phyloP scores from a whole-genome alignment of 352 stramenopile species.

The Pythium rishiriense region DNA sequence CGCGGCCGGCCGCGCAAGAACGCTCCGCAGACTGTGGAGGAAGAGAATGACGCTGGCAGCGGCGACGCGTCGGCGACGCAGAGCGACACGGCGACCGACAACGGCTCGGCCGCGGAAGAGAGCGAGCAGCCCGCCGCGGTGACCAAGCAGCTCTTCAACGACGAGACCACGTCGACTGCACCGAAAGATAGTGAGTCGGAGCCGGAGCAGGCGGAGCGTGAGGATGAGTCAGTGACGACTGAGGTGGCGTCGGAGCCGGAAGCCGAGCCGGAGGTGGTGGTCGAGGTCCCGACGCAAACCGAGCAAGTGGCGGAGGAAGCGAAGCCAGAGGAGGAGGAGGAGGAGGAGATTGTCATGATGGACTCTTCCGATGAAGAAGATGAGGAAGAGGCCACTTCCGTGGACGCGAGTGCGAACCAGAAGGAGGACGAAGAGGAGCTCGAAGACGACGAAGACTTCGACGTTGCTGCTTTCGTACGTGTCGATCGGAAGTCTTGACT shows the following conservation, averaged over 20 bases:
- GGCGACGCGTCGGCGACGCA: conserved; percentile 21
- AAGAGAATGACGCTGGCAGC: conserved; percentile 4
- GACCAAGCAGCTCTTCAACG: conserved; percentile 28
- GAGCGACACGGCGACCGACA: conserved; percentile 20
- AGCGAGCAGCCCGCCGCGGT: conserved; percentile 1
- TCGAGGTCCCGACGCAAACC: background rate
- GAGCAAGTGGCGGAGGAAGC: background rate
- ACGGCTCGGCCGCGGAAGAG: background rate
- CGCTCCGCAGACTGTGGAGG: background rate
- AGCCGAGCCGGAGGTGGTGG: background rate
- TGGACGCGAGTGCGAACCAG: background rate
- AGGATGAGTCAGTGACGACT: background rate
- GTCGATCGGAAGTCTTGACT: too few species aligned
- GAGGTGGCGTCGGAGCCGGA: background rate
- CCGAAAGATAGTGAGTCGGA: conserved; percentile 7
- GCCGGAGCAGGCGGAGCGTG: background rate
- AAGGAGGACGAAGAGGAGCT: conserved; percentile 19
- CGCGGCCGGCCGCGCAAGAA: conserved; percentile 17
- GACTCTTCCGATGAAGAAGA: conserved; percentile 42
- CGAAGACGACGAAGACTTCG: conserved; percentile 35
- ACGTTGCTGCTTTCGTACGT: conserved; percentile 59
- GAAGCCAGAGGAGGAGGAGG: conserved; percentile 30
- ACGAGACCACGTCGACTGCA: conserved; percentile 6
- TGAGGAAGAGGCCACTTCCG: conserved; percentile 14
- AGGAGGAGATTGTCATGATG: conserved; percentile 50